Base-by-base conservation (phyloP, 257 asterid species). In the Leptodermis oblonga region DNA sequence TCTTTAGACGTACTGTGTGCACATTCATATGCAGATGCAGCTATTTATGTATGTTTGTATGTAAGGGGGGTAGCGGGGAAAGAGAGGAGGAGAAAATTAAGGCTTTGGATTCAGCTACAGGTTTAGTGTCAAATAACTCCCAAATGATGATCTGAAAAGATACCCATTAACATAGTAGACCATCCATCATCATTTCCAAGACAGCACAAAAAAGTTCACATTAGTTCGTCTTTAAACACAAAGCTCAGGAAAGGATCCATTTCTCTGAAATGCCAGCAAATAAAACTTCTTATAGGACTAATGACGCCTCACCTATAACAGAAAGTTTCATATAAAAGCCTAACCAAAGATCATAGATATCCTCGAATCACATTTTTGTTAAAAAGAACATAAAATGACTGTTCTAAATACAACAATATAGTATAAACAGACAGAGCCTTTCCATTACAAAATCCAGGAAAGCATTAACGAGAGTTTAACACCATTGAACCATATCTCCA, bases 71-170 rank as follows among this genome's bases (percentile, higher is more conserved):
- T n/a, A n/a, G n/a, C 28, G 23, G 58, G 8, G 18, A 20, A 7
- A 51, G 58, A 51, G 58, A n/a, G 28, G 22, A 26, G 20, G n/a
- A n/a, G 8, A 49, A 56, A 59, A 54, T 42, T 37, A 14, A 51
- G 26, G 49, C 72, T 36, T 20, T 45, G 34, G 25, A 41, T 31
- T 51, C 11, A 8, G 37, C 4, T 58, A 14, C 22, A 58, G 41
- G n/a, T 26, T 58, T 22, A 58, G 65, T 6, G 26, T 60, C 41
- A 33, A 33, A 60, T 34, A 20, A 31, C 23, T 15, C 4, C 36
- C 62, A 55, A 55, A 55, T 55, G 62, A 60, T 17, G 30, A 66
- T 31, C 15, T 13, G 15, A 66, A 52, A 67, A 18, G 60, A 49
- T 49, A 43, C n/a, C 10, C 14, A 65, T 15, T 43, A 5, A 14